These are phyloP conservation scores for Domatiomyces catenatus DNA, from an alignment of 2,329 filamentous ascomycete species.

Conservation along the genomic window DNA sequence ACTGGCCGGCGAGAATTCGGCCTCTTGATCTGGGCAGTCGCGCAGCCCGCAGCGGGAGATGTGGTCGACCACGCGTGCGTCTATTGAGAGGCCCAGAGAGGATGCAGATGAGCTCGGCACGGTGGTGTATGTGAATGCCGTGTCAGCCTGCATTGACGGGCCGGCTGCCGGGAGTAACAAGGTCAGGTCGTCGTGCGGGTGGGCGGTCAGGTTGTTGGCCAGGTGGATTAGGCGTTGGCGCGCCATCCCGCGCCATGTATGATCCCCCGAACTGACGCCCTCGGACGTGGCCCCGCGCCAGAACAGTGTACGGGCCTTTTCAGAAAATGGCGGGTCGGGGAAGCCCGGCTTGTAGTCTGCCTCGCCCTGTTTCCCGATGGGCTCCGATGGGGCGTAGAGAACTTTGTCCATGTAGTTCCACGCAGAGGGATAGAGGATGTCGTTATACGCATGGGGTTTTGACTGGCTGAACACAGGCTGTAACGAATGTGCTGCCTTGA, in stretches of 20 bases:
- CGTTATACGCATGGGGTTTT: conserved; percentile 56
- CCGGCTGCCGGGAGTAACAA: conserved; percentile 38
- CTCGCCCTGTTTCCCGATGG: conserved; percentile 20
- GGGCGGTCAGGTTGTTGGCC: conserved; percentile 41
- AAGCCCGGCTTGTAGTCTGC: conserved; percentile 16
- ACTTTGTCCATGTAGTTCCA: conserved; percentile 48
- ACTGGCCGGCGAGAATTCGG: conserved; percentile 33
- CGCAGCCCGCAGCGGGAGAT: conserved; percentile 36
- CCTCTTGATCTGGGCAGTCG: conserved; percentile 38
- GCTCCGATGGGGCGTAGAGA: conserved; percentile 35
- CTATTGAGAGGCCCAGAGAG: conserved; percentile 39
- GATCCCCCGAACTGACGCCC: conserved; percentile 31
- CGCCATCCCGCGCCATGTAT: conserved; percentile 50
- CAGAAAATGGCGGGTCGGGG: conserved; percentile 40
- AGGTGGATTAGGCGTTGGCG: conserved; percentile 59
- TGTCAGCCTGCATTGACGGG: conserved; percentile 9
- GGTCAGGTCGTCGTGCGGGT: conserved; percentile 26
- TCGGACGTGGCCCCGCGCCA: conserved; percentile 60
- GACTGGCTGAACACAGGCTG: conserved; percentile 62
- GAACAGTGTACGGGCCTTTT: conserved; percentile 51
- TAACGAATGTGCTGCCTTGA: conserved; percentile 48
- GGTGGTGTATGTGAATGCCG: conserved; percentile 41
- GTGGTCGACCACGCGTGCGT: conserved; percentile 45
- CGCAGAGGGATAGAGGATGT: conserved; percentile 57
- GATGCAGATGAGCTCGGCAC: conserved; percentile 28